Evolutionary conservation across 495 filamentous ascomycete species (phyloP).

Genomic region (Neurospora intermedia): DNA sequence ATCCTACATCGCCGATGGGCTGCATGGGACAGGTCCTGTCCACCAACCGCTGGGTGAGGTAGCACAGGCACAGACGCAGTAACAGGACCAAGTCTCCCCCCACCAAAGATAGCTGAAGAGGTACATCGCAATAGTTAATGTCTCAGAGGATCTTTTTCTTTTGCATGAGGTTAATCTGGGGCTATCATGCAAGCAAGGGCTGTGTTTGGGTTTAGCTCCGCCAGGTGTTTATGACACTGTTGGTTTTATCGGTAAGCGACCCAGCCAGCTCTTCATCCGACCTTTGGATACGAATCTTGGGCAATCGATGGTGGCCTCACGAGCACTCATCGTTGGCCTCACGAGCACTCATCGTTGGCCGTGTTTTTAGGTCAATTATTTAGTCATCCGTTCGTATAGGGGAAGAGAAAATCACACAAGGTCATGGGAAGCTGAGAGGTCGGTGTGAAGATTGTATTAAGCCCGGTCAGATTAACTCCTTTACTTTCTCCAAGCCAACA

Average conservation of each 20-base stretch:
- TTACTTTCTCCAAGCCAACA: background rate
- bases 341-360: background rate
- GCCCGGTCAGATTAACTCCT: background rate
- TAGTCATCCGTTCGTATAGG: background rate
- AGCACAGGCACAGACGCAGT: background rate
- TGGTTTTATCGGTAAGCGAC: background rate
- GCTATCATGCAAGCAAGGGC: background rate
- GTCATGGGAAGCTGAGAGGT: background rate
- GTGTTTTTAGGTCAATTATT: background rate
- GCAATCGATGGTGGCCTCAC: background rate
- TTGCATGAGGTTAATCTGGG: background rate
- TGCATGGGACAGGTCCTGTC: background rate
- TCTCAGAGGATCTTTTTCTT: background rate
- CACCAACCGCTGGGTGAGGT: background rate
- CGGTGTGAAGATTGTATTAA: background rate
- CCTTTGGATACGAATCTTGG: background rate
- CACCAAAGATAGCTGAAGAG: background rate
- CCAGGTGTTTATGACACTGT: background rate
- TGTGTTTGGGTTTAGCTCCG: background rate
- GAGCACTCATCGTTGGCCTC: background rate
- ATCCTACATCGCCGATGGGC: background rate
- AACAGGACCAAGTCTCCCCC: background rate
- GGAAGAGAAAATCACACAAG: background rate
- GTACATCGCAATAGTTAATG: background rate
- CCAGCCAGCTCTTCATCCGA: background rate